Base-by-base conservation (phyloP, 2,329 filamentous ascomycete species). In the Scedosporium dehoogii region DNA sequence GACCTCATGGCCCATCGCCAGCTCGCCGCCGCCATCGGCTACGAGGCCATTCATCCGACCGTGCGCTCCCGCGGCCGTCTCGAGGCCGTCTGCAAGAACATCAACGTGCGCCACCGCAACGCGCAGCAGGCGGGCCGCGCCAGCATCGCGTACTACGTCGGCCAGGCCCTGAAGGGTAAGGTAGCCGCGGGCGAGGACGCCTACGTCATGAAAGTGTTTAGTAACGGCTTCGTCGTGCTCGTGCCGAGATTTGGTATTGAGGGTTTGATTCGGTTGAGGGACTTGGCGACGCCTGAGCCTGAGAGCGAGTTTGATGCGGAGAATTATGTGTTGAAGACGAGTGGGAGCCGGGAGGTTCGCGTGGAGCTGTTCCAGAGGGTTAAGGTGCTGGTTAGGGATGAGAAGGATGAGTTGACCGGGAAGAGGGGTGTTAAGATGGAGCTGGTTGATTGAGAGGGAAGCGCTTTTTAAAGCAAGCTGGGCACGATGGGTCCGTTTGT, bases 211-310 rank as follows among this genome's bases (percentile, higher is more conserved):
- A 90, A 91, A 72, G 89, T 99, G 61, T 99, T 99, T 75, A 92
- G 90, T 72, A 99, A 99, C 76, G 94, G 94, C 6, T 93, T 97
- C 69, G 94, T 97, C 18, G 92, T 97, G 10, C 92, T 97, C 65
- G 93, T 99, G 59, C 94, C 94, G 6, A 81, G 91, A 16, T 99
- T 99, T 74, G 94, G 94, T 48, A 96, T 99, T 69, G 94, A 99
- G 78, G 89, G 91, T 48, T 78, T 97, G 65, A 94, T 99, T 66
- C 83, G 93, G 10, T 77, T 97, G 68, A 81, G 91, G 63, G 94
- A 97, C 75, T 80, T 97, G 63, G 87, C 87, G 3, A 84, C 88
- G 16, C 83, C 85, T 0, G 91, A 90, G 73, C 90, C 92, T 1
- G 88, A 92, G 66, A 89, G 89, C 58, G 84, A 84, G 38, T 97